Evolutionary conservation across 768 basidiomycete species (phyloP), one percentile per base, ranked within the genome.

Genomic region (Hygrophoropsis aurantiaca): DNA sequence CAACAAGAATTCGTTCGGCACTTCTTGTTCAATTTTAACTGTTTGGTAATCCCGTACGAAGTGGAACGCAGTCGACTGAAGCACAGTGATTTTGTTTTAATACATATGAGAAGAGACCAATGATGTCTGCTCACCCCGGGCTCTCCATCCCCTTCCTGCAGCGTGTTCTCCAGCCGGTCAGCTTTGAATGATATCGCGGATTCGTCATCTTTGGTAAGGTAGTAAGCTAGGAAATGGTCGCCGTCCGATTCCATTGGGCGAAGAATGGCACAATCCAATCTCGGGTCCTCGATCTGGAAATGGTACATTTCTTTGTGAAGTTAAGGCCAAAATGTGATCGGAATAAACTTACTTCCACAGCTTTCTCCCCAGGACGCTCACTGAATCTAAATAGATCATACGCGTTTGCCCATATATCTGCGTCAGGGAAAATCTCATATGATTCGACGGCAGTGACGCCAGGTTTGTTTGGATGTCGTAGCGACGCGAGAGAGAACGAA

Each of bases 161-260:
- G 70, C 37, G 66, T 52, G 47, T 74, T 55, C 8, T 58, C 60
- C 30, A 61, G 66, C 21, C 87, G 77, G 15, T 72, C 71, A 21
- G 77, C 70, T 61, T 89, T 90, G 69, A 89, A 84, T 50, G 72
- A 65, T 15, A 79, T 45, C 1, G 89, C 88, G 8, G 80, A 74
- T 11, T 82, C 83, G 60, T 92, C 89, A 25, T 87, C 82, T 58
- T 80, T 75, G 2, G 90, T 85, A 23, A 92, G 80, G 52, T 91
- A 91, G 59, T 89, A 92, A 10, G 89, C 82, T 46, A 93, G 68
- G 79, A 92, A 92, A 37, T 90, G 87, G 58, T 92, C 90, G 19
- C 90, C 86, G 40, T 92, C 90, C 3, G 87, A 84, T 61, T 88
- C 87, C 87, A 90, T 90, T 1, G 90, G 90, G 21, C 90, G 80